Percentiles rank a stretch among this genome's conserved stretches.
These are phyloP conservation scores for Symbiodinium pilosum DNA, from an alignment of 73 alveolate genomes.

Conservation along the genomic window DNA sequence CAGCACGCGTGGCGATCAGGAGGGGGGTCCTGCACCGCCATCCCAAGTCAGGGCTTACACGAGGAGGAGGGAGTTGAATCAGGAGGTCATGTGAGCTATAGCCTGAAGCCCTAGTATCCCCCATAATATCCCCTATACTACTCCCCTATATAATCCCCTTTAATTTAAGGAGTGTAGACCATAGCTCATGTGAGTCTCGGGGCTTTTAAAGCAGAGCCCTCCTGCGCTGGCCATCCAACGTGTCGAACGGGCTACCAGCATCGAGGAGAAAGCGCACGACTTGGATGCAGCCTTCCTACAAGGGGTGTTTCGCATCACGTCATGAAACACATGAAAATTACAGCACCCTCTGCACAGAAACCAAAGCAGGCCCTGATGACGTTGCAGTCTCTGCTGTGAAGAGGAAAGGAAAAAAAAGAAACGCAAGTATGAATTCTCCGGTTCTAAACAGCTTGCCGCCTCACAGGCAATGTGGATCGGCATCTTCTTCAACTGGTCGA, in stretches of 20 bases:
- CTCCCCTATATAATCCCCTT: no score
- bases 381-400: no score
- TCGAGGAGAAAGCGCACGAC: conserved; percentile 55
- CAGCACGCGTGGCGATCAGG: conserved; percentile 69
- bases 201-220: background rate
- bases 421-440: background rate
- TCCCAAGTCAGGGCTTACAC: background rate
- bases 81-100: no score
- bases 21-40: conserved; percentile 78
- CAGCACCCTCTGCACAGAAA: no score
- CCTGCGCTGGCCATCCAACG: conserved; percentile 75
- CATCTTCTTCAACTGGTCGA: conserved; percentile 32
- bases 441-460: conserved; percentile 35
- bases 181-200: no score
- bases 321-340: no score
- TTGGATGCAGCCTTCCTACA: conserved; percentile 52
- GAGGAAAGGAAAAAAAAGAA: no score
- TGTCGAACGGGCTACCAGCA: conserved; percentile 76
- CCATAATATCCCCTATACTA: no score
- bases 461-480: conserved; percentile 81
- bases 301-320: background rate
- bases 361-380: no score
- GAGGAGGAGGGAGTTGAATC: no score
- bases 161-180: no score
- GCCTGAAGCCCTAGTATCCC: no score